A percentile compares a stretch with the other conserved stretches of the same genome.
phyloP scores from a whole-genome alignment of 2,329 filamentous ascomycete species.

The Apiospora marii region DNA sequence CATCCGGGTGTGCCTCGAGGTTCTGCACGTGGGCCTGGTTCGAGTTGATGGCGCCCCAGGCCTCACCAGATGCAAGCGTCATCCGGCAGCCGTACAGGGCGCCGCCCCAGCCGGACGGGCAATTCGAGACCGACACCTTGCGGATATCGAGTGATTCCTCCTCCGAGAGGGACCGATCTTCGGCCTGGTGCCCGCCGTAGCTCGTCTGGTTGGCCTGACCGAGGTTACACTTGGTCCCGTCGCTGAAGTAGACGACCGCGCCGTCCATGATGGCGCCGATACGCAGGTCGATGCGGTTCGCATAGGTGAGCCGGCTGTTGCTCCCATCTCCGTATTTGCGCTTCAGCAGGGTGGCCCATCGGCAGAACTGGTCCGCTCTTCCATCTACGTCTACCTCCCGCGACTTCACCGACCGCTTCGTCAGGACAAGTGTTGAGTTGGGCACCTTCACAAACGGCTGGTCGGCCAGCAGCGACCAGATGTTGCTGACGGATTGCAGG shows the following conservation, averaged over 20 bases:
- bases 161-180: conserved; percentile 48
- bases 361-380: conserved; percentile 29
- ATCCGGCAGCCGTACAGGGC: conserved; percentile 36
- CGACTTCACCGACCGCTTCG: conserved; percentile 45
- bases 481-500: conserved; percentile 39
- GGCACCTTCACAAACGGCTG: conserved; percentile 47
- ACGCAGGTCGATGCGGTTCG: conserved; percentile 52
- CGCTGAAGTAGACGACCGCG: conserved; percentile 52
- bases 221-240: conserved; percentile 52
- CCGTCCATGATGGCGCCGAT: conserved; percentile 54
- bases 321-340: conserved; percentile 33
- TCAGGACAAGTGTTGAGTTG: conserved; percentile 46
- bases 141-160: conserved; percentile 47
- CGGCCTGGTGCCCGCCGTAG: conserved; percentile 45
- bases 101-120: conserved; percentile 45
- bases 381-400: conserved; percentile 29
- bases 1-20: conserved; percentile 42
- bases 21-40: conserved; percentile 32
- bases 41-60: conserved; percentile 44
- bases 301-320: conserved; percentile 46
- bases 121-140: conserved; percentile 49
- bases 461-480: conserved; percentile 44
- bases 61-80: conserved; percentile 36
- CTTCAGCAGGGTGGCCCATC: conserved; percentile 46
- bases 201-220: conserved; percentile 39